Evolutionary conservation across 1,284 basidiomycete species (phyloP).

Genomic region (Fomitopsis betulina): DNA sequence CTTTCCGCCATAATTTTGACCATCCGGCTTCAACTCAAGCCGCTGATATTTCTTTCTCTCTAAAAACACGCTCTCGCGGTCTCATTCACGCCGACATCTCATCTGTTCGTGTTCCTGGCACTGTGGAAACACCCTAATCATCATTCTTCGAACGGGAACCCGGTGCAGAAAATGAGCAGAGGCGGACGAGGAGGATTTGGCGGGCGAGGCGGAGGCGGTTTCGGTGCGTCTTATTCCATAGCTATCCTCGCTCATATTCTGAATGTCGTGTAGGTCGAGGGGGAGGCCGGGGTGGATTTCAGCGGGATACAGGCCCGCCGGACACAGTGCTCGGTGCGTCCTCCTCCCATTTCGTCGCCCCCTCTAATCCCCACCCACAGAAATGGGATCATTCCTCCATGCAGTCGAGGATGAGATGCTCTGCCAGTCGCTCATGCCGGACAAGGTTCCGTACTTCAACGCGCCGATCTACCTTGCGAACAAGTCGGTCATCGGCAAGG

Average conservation of each 20-base stretch:
- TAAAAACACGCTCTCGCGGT: no score
- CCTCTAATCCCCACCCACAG: slow-evolving; percentile 32
- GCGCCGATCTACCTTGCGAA: slow-evolving; percentile 99
- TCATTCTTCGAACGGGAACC: neutral
- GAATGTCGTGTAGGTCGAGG: slow-evolving; percentile 15
- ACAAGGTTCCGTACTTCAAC: slow-evolving; percentile 99
- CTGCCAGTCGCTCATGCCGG: slow-evolving; percentile 79
- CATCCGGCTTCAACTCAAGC: neutral
- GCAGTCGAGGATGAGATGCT: slow-evolving; percentile 99
- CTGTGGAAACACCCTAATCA: neutral
- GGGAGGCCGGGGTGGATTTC: slow-evolving; percentile 40
- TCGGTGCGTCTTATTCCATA: neutral
- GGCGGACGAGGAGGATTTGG: slow-evolving; percentile 25
- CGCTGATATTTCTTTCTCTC: neutral
- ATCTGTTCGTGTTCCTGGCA: no score
- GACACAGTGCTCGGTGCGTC: slow-evolving; percentile 51
- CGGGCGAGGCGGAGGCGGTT: slow-evolving; percentile 21
- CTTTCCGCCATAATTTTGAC: slow-evolving; percentile 2
- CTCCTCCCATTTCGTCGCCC: neutral
- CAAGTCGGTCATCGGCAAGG: slow-evolving; percentile 93
- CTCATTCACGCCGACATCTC: neutral
- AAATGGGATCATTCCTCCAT: slow-evolving; percentile 88
- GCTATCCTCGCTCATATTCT: neutral
- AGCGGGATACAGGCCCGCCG: slow-evolving; percentile 78
- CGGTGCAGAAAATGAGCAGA: slow-evolving; percentile 23